Conservation (phyloP, 352 stramenopile genomes). For the Blastocystis sp. region DNA sequence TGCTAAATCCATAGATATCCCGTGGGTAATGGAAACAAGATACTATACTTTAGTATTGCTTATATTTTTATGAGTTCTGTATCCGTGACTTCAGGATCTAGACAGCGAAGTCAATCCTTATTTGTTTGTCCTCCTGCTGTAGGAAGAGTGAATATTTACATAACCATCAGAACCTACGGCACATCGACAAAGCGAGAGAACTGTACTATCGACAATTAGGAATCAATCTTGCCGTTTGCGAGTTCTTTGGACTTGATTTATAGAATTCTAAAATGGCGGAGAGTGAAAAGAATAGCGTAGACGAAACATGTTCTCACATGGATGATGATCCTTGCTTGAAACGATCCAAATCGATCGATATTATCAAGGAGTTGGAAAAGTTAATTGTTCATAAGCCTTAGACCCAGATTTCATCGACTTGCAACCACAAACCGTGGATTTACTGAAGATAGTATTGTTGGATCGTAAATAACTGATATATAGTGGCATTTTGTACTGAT, state of each 20-base stretch:
- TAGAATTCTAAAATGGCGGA: too few species aligned
- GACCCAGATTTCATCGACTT: neutral
- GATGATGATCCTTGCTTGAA: neutral
- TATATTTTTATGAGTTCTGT: neutral
- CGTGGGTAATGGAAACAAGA: neutral
- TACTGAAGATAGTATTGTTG: neutral
- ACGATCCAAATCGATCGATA: neutral
- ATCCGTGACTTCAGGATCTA: neutral
- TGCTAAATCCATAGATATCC: neutral
- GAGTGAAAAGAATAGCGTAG: too few species aligned
- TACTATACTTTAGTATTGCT: neutral
- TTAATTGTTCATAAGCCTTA: neutral
- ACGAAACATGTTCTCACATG: too few species aligned
- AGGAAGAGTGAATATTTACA: neutral
- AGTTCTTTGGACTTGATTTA: too few species aligned
- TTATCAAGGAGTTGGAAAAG: neutral
- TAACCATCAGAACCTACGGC: neutral
- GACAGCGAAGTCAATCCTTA: neutral
- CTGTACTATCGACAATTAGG: neutral
- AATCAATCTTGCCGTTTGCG: too few species aligned
- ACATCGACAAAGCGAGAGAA: conserved; percentile 49
- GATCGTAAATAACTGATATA: neutral
- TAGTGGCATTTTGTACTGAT: neutral
- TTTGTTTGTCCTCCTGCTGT: neutral
- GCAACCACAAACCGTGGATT: neutral